Base-by-base conservation (phyloP, 2,329 filamentous ascomycete species). In the Fusarium drepaniforme region DNA sequence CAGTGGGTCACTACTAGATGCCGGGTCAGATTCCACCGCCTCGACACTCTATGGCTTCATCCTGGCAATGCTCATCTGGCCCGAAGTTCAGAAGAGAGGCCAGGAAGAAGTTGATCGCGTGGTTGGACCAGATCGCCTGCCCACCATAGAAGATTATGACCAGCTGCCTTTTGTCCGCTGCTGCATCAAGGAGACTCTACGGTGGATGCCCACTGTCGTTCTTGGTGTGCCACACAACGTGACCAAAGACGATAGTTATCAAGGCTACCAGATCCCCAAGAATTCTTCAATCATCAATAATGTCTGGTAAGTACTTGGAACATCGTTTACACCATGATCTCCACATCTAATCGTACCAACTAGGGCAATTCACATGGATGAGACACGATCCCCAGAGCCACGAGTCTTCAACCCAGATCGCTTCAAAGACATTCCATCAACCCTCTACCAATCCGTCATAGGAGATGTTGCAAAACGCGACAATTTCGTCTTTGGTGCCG, bases 61-160 rank as follows among this genome's bases (percentile, higher is more conserved):
- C 1, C 80, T 86, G 23, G 88, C 88, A 8, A 88, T 89, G 86
- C 74, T 83, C 0, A 72, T 86, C 1, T 25, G 44, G 44, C 44
- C 44, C 4, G 21, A 49, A 3, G 2, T 49, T 25, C 44, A 49
- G 21, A 49, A 11, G 44, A 49, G 44, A 3, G 44, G 44, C 15
- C 44, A 49, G 1, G 44, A 49, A 49, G 44, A 49, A 16, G 44
- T 49, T 49, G 21, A 49, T 11, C 21, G 21, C 1, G 21, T 49
- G 3, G 44, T 49, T 2, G 44, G 44, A 0, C 44, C 3, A 49
- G 44, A 49, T 49, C 44, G 21, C 4, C 13, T 49, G 4, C 44
- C 44, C 21, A 49, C 13, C 21, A 49, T 49, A 8, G 44, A 49
- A 49, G 44, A 49, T 13, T 49, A 25, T 25, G 44, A 49, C 4